Percentiles rank a stretch among this genome's conserved stretches.
These are phyloP conservation scores for Macrophomina pseudophaseolina DNA, from an alignment of 2,329 filamentous ascomycete genomes.

Conservation along the genomic window DNA sequence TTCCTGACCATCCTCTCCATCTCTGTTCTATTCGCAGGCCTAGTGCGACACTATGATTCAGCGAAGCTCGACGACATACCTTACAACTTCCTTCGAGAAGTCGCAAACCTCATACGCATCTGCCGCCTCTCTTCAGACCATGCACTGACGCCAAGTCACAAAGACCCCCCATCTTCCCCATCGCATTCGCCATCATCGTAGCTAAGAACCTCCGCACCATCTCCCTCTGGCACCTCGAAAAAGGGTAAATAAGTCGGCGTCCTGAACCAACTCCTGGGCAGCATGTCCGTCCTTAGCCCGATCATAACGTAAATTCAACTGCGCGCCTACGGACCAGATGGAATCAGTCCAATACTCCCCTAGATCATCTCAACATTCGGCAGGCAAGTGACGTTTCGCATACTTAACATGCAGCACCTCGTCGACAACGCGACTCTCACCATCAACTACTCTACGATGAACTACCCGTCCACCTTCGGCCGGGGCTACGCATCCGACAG, in stretches of 20 bases:
- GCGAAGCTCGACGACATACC: neutral
- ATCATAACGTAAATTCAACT: constrained; percentile 29
- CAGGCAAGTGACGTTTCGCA: constrained; percentile 28
- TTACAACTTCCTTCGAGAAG: neutral
- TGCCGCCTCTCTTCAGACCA: neutral
- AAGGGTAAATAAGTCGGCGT: constrained; percentile 29
- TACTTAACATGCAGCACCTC: constrained; percentile 18
- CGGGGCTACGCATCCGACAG: neutral
- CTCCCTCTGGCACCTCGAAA: constrained; percentile 29
- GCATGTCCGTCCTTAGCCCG: constrained; percentile 27
- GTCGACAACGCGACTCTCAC: neutral
- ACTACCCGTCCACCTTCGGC: neutral
- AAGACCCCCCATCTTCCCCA: constrained; percentile 29
- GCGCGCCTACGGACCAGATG: constrained; percentile 26
- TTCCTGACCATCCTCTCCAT: neutral
- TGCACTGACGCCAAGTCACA: neutral
- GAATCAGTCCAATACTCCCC: constrained; percentile 22
- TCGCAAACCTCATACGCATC: neutral
- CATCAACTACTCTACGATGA: neutral
- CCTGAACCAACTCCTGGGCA: constrained; percentile 30
- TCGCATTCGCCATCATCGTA: constrained; percentile 30
- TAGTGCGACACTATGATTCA: neutral
- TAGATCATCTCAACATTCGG: constrained; percentile 29
- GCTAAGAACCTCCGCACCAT: constrained; percentile 29
- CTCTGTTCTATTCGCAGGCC: neutral